Percentiles rank a stretch among this genome's conserved stretches.
These are phyloP conservation scores for Cryptococcus depauperatus DNA, from an alignment of 1,284 basidiomycete genomes.

Conservation along the genomic window DNA sequence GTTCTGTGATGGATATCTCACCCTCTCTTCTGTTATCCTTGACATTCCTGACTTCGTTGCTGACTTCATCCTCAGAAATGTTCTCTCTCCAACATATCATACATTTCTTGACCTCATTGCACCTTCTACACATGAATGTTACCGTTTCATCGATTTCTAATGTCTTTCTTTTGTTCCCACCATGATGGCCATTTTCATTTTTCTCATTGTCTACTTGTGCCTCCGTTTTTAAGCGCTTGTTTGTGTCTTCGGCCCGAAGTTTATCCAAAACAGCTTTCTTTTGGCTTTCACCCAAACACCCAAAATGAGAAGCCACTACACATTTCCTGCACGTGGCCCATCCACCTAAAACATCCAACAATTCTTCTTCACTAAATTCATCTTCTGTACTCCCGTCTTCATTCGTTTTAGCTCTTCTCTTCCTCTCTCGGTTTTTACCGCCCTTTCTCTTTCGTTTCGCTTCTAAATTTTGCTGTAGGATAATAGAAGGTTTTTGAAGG, in stretches of 20 bases:
- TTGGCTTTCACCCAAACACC: constrained; percentile 59
- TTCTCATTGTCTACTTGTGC: not conserved
- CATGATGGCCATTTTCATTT: constrained; percentile 4
- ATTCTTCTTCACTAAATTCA: too few relatives aligned
- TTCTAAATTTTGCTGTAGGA: too few relatives aligned
- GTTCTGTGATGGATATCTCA: too few relatives aligned
- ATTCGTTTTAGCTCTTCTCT: too few relatives aligned
- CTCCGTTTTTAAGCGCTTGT: constrained; percentile 23
- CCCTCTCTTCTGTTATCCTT: not conserved
- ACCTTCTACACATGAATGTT: constrained; percentile 69
- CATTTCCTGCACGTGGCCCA: constrained; percentile 76
- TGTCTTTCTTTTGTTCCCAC: constrained; percentile 21
- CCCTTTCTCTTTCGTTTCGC: too few relatives aligned
- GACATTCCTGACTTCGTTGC: not conserved
- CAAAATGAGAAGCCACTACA: constrained; percentile 67
- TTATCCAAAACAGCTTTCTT: constrained; percentile 64
- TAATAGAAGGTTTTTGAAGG: too few relatives aligned
- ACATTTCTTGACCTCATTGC: constrained; percentile 65
- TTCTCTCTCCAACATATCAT: constrained; percentile 63
- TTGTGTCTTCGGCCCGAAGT: constrained; percentile 46
- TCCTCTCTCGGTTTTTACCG: too few relatives aligned
- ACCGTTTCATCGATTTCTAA: constrained; percentile 58
- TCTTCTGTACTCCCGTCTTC: too few relatives aligned
- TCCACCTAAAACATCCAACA: too few relatives aligned
- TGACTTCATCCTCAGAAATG: not conserved